Base-by-base conservation (phyloP, 106 monocot species). In the Hemerocallis citrina region DNA sequence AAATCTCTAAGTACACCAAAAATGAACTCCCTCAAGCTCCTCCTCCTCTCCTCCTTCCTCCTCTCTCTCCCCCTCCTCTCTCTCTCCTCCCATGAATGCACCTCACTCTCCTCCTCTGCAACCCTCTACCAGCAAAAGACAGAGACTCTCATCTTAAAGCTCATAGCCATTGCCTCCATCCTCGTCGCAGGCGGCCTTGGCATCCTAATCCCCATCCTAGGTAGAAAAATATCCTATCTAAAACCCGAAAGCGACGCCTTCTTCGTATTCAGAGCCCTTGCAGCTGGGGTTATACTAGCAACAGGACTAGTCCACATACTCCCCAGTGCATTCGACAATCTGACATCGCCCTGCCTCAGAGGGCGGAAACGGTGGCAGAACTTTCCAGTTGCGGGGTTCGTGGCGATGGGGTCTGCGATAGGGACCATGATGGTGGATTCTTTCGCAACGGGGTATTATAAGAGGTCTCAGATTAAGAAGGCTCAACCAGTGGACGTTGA, bases 361-460 rank as follows among this genome's bases (percentile, higher is more conserved):
- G 38, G n/a, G 0, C 65, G 61, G 57, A 40, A 46, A 19, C 77
- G 77, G 6, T 84, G 79, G 85, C 64, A 29, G 3, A 34, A 10
- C 2, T 92, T 92, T 73, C 92, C 92, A 12, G 64, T 92, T 39
- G 70, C 87, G 6, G 83, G 83, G 6, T 81, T 92, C 35, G 51
- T 87, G 22, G 68, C 83, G 12, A 87, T 92, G 92, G 38, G 32
- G 13, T 77, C 92, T 50, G 86, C 92, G 2, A 24, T 92, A 43
- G 67, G 22, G 34, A 88, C 88, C 16, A 72, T 88, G 81, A 69
- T 88, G 76, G 38, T 85, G 15, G 88, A 93, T 57, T 84, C 80
- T 1, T 59, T 70, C 12, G 88, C 84, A 4, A 81, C 73, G 7
- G 74, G 78, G 15, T 87, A 78, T 42, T 84, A 72, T 35, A 58